Conservation (phyloP, 164 flowering plant genomes). For the Kingdonia uniflora region DNA sequence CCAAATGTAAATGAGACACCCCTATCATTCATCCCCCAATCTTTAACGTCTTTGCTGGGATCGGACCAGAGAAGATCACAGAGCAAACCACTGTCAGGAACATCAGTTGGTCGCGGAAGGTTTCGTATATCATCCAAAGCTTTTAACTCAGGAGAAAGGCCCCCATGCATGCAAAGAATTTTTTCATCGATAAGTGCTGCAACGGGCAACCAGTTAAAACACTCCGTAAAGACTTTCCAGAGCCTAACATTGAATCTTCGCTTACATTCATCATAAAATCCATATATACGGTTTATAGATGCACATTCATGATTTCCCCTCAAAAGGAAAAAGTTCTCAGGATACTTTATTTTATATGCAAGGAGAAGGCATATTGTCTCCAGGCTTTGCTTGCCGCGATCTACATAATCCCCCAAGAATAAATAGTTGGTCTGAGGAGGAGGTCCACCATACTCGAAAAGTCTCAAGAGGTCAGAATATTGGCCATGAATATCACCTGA, state of each 20-base stretch:
- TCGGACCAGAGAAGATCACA: constrained; percentile 61
- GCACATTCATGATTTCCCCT: constrained; percentile 63
- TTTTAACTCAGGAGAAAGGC: constrained; percentile 46
- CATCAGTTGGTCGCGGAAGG: constrained; percentile 46
- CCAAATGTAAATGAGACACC: constrained; percentile 59
- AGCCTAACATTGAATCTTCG: constrained; percentile 44
- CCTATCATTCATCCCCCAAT: constrained; percentile 61
- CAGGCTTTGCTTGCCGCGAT: constrained; percentile 52
- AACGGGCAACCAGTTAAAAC: constrained; percentile 52
- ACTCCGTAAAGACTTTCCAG: constrained; percentile 48
- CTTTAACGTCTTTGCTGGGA: constrained; percentile 44
- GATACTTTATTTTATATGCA: constrained; percentile 48
- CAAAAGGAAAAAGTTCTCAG: constrained; percentile 44
- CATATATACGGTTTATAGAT: constrained; percentile 50
- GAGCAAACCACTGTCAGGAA: constrained; percentile 47
- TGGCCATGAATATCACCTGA: constrained; percentile 52
- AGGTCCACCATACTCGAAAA: constrained; percentile 42
- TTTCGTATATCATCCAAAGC: constrained; percentile 41
- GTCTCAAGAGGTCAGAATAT: constrained; percentile 46
- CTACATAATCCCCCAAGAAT: constrained; percentile 47
- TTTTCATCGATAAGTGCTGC: constrained; percentile 50
- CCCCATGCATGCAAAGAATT: constrained; percentile 55
- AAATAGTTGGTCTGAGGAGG: constrained; percentile 40
- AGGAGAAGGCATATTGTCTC: constrained; percentile 56
- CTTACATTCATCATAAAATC: constrained; percentile 54